Conservation (phyloP, 1,139 yeast species). For the Candida tetrigidarum region DNA sequence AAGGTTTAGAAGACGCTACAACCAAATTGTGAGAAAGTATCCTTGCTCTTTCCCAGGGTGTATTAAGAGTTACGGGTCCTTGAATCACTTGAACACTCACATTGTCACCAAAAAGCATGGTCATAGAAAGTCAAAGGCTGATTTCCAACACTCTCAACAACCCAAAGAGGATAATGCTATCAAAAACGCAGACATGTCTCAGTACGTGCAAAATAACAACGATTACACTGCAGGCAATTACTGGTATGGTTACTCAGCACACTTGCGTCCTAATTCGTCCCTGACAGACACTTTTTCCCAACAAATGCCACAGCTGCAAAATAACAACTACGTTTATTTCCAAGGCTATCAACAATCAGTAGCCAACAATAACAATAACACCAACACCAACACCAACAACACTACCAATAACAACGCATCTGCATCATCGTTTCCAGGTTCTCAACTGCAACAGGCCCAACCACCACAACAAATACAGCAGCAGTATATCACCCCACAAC, state of each 20-base stretch:
- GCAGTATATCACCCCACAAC: background rate
- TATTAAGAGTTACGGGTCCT: slow-evolving; percentile 72
- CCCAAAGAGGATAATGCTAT: slow-evolving; percentile 10
- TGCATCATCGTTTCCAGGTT: background rate
- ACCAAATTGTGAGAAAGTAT: slow-evolving; percentile 71
- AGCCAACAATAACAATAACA: background rate
- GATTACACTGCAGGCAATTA: slow-evolving; percentile 19
- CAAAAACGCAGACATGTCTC: background rate
- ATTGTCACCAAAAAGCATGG: slow-evolving; percentile 77
- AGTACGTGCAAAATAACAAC: slow-evolving; percentile 6
- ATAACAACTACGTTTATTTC: slow-evolving; percentile 12
- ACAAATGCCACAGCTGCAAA: slow-evolving; percentile 5
- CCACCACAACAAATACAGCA: slow-evolving; percentile 5
- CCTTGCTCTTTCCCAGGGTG: slow-evolving; percentile 65
- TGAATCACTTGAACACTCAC: slow-evolving; percentile 79
- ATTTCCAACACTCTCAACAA: slow-evolving; percentile 45
- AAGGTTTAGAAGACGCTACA: slow-evolving; percentile 68
- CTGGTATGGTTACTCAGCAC: slow-evolving; percentile 21
- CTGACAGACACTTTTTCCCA: slow-evolving; percentile 5
- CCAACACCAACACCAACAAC: background rate
- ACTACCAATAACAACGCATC: no score
- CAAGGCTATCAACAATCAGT: slow-evolving; percentile 11
- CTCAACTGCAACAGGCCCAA: background rate
- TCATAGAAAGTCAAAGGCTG: slow-evolving; percentile 67
- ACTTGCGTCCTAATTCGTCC: slow-evolving; percentile 14